Base-by-base conservation (phyloP, 1,284 basidiomycete species). In the Ustilago sp. region DNA sequence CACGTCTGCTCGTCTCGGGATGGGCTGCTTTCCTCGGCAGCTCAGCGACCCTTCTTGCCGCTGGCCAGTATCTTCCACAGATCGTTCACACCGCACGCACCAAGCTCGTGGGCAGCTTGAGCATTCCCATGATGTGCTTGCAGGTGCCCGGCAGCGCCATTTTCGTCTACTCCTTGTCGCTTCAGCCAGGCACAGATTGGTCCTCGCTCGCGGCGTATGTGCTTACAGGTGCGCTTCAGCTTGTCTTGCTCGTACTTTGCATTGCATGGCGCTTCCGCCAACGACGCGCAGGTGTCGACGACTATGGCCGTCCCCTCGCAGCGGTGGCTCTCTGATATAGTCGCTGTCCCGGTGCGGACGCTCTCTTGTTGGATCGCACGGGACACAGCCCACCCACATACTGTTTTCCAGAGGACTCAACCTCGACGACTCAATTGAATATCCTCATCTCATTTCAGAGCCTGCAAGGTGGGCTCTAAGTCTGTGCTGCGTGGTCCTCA, bases 101-200 rank as follows among this genome's bases (percentile, higher is more conserved):
- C 43, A 92, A 91, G 80, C 89, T 95, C 8, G 95, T 98, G 8
- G 95, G 95, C 11, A 94, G 94, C 1, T 88, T 98, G 28, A 95
- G 92, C 80, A 93, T 98, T 74, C 92, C 92, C 2, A 97, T 94
- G 90, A 98, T 99, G 96, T 88, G 90, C 52, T 92, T 99, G 28
- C 95, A 99, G 87, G 94, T 92, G 8, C 96, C 96, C 0, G 96
- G 96, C 2, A 92, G 93, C 0, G 88, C 94, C 23, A 86, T 95
- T 43, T 98, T 99, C 90, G 92, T 95, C 13, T 85, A 93, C 45
- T 94, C 93, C 70, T 69, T 86, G 9, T 78, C 84, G 3, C 66
- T 82, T 23, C 81, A 80, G 59, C 84, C 84, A 13, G 85, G 85
- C 7, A 77, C 63, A 41, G 67, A 68, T 51, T 74, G 74, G 82